phyloP scores from a whole-genome alignment of 2,329 filamentous ascomycete genomes.

The Hortaea werneckii region DNA sequence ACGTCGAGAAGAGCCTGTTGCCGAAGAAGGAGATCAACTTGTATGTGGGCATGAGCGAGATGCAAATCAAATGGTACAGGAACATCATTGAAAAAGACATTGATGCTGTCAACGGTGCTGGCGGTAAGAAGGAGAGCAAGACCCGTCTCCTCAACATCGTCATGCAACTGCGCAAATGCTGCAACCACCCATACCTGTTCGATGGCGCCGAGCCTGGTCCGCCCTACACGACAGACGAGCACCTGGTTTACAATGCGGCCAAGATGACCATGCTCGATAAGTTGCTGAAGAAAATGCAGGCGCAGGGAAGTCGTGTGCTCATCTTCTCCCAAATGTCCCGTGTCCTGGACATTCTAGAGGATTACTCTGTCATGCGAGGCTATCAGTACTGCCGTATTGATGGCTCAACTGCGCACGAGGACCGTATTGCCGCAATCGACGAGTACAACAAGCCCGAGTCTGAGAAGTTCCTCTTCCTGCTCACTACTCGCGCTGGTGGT shows the following conservation, averaged over 20 bases:
- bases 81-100: slow-evolving; percentile 99
- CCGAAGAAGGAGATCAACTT: slow-evolving; percentile 97
- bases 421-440: slow-evolving; percentile 93
- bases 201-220: slow-evolving; percentile 95
- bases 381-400: slow-evolving; percentile 97
- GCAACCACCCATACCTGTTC: slow-evolving; percentile 96
- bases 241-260: slow-evolving; percentile 82
- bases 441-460: slow-evolving; percentile 95
- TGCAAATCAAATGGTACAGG: slow-evolving; percentile 99
- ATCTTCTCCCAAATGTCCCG: slow-evolving; percentile 99
- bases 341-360: slow-evolving; percentile 89
- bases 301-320: slow-evolving; percentile 84
- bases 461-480: slow-evolving; percentile 90
- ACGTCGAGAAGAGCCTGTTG: slow-evolving; percentile 93
- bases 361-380: slow-evolving; percentile 92
- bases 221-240: slow-evolving; percentile 95
- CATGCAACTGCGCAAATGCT: slow-evolving; percentile 98
- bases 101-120: slow-evolving; percentile 92
- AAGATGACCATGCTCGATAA: slow-evolving; percentile 98
- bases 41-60: slow-evolving; percentile 96
- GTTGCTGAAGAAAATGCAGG: slow-evolving; percentile 70
- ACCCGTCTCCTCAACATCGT: slow-evolving; percentile 95
- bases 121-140: slow-evolving; percentile 94
- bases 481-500: slow-evolving; percentile 91
- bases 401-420: slow-evolving; percentile 90